These are phyloP conservation scores for Mucor ambiguus DNA, from an alignment of 371 early-diverging fungal genomes.

Conservation along the genomic window DNA sequence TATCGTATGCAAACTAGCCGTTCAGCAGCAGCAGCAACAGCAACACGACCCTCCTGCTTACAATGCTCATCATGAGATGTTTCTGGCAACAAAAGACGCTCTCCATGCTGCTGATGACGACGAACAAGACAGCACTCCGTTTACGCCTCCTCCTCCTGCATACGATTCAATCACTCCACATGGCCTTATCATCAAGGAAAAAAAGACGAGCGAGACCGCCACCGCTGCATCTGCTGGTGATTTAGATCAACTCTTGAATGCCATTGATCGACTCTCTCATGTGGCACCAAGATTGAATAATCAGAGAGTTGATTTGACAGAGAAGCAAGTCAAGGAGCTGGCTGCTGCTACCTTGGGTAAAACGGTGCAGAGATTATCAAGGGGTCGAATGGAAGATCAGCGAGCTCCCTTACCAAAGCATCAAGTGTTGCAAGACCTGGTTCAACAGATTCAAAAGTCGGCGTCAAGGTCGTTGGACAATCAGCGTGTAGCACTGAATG, in stretches of 20 bases:
- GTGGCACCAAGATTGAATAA: slow-evolving; percentile 54
- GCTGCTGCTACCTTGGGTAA: slow-evolving; percentile 37
- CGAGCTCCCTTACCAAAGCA: slow-evolving; percentile 23
- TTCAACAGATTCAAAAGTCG: slow-evolving; percentile 27
- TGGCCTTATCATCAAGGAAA: not conserved
- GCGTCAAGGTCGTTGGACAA: slow-evolving; percentile 38
- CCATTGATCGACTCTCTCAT: slow-evolving; percentile 49
- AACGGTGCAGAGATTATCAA: slow-evolving; percentile 33
- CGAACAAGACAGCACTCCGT: not conserved
- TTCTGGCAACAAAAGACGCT: not conserved
- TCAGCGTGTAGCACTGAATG: slow-evolving; percentile 27
- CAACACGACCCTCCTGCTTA: slow-evolving; percentile 14
- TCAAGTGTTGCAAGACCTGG: slow-evolving; percentile 18
- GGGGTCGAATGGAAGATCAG: slow-evolving; percentile 43
- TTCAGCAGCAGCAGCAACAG: slow-evolving; percentile 12
- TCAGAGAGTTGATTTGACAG: slow-evolving; percentile 50
- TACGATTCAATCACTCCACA: slow-evolving; percentile 8
- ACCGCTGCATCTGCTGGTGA: slow-evolving; percentile 22
- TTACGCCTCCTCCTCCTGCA: slow-evolving; percentile 13
- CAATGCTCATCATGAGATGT: not conserved
- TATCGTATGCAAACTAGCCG: slow-evolving; percentile 22
- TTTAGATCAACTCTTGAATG: slow-evolving; percentile 50
- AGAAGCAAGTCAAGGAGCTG: slow-evolving; percentile 42
- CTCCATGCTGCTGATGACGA: not conserved
- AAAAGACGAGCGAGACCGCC: not conserved